phyloP scores from a whole-genome alignment of 2,329 filamentous ascomycete genomes.

The Pseudocercospora eumusae region DNA sequence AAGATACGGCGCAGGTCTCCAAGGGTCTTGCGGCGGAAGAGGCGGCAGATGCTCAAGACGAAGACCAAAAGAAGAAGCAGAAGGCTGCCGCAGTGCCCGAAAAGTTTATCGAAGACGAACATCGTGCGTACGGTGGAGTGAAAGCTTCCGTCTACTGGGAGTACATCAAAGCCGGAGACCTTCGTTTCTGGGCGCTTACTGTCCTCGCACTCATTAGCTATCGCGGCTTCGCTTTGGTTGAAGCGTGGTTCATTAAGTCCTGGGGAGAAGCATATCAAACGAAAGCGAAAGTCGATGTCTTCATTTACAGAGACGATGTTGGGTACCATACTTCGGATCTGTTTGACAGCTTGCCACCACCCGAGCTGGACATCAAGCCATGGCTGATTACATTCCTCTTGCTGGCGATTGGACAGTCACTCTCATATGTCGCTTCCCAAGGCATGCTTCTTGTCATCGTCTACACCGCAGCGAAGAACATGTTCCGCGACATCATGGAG shows the following conservation, averaged over 20 bases:
- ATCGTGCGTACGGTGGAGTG: slow-evolving; percentile 72
- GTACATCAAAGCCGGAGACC: slow-evolving; percentile 78
- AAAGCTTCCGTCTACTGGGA: slow-evolving; percentile 76
- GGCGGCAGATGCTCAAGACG: slow-evolving; percentile 29
- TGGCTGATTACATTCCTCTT: slow-evolving; percentile 74
- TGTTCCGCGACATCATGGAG: slow-evolving; percentile 73
- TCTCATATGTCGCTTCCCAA: slow-evolving; percentile 63
- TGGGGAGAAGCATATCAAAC: slow-evolving; percentile 76
- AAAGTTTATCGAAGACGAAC: slow-evolving; percentile 79
- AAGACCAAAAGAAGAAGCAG: slow-evolving; percentile 43
- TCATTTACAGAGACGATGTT: slow-evolving; percentile 20
- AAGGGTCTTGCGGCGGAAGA: not conserved
- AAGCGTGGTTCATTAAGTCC: slow-evolving; percentile 80
- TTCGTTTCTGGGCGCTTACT: slow-evolving; percentile 70
- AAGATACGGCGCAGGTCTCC: slow-evolving; percentile 22
- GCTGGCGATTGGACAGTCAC: slow-evolving; percentile 63
- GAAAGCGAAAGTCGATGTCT: slow-evolving; percentile 22
- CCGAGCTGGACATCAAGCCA: slow-evolving; percentile 65
- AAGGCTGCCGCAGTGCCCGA: slow-evolving; percentile 61
- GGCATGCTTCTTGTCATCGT: slow-evolving; percentile 73
- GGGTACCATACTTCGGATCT: slow-evolving; percentile 32
- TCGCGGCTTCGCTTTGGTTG: slow-evolving; percentile 64
- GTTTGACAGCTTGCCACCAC: slow-evolving; percentile 63
- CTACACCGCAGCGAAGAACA: slow-evolving; percentile 71
- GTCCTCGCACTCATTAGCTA: slow-evolving; percentile 64